phyloP scores from a whole-genome alignment of 2,329 filamentous ascomycete genomes.

The Arachnopeziza araneosa region DNA sequence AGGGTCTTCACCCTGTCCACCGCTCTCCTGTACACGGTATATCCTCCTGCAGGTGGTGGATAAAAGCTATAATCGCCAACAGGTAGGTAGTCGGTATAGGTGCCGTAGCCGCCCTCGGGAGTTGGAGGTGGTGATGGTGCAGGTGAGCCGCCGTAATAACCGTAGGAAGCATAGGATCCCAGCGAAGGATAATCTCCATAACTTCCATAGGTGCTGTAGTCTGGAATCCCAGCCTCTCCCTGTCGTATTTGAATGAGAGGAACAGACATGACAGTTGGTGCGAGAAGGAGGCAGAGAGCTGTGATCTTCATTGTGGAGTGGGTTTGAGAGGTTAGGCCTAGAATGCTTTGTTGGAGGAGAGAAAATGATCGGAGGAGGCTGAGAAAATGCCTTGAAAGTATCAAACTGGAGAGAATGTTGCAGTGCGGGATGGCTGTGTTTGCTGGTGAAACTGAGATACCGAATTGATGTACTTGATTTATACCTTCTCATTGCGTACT shows the following conservation, averaged over 20 bases:
- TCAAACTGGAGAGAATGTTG: background rate
- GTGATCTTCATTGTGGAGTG: background rate
- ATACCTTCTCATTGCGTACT: background rate
- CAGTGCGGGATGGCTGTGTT: background rate
- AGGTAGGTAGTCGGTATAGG: background rate
- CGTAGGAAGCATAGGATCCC: background rate
- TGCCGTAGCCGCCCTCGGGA: background rate
- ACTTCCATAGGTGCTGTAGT: background rate
- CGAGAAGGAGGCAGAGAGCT: background rate
- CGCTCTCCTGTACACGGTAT: background rate
- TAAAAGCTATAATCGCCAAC: background rate
- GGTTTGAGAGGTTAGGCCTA: background rate
- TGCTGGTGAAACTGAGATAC: background rate
- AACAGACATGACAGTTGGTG: background rate
- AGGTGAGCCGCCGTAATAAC: background rate
- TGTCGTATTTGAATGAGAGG: background rate
- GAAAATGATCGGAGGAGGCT: background rate
- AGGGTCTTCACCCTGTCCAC: background rate
- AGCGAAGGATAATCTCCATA: background rate
- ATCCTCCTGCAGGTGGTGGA: background rate
- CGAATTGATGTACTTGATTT: background rate
- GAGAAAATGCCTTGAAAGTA: background rate
- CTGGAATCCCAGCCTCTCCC: background rate
- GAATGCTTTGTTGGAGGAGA: background rate
- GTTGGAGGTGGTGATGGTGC: background rate